Evolutionary conservation across 805 yeast genomes (phyloP).

Genomic region (Starmerella sp.): DNA sequence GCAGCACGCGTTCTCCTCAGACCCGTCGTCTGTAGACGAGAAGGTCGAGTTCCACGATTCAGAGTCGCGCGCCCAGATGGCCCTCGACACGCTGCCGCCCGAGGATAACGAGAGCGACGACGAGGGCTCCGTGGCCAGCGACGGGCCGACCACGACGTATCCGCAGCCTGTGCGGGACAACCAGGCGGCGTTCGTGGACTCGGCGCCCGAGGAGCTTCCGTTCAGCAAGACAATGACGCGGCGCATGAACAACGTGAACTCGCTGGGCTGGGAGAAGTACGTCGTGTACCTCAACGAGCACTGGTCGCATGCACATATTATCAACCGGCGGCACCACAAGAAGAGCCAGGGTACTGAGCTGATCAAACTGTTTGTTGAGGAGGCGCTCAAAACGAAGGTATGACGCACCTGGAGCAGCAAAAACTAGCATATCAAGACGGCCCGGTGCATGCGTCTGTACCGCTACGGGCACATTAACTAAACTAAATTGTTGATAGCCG

Average conservation of each 20-base stretch:
- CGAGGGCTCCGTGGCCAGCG: background rate
- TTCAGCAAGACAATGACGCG: conserved; percentile 9
- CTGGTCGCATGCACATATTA: conserved; percentile 79
- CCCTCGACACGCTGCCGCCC: background rate
- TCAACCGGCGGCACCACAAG: conserved; percentile 42
- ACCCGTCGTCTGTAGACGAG: background rate
- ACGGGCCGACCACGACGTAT: background rate
- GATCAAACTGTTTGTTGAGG: conserved; percentile 19
- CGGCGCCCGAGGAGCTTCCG: background rate
- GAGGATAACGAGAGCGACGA: background rate
- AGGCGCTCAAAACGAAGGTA: background rate
- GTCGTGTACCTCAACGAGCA: conserved; percentile 58
- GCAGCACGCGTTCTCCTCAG: background rate
- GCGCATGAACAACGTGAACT: conserved; percentile 46
- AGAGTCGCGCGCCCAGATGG: background rate
- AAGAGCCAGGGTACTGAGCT: conserved; percentile 24
- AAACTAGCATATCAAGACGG: too few species aligned
- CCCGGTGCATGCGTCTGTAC: too few species aligned
- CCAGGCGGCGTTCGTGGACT: conserved; percentile 4
- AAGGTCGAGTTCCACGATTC: background rate
- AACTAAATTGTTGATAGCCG: too few species aligned
- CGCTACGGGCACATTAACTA: too few species aligned
- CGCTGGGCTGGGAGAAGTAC: conserved; percentile 62
- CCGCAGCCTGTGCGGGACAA: background rate
- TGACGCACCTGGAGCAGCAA: background rate